These are phyloP conservation scores for Penicillium sp. DNA, from an alignment of 2,329 filamentous ascomycete species.

Conservation along the genomic window DNA sequence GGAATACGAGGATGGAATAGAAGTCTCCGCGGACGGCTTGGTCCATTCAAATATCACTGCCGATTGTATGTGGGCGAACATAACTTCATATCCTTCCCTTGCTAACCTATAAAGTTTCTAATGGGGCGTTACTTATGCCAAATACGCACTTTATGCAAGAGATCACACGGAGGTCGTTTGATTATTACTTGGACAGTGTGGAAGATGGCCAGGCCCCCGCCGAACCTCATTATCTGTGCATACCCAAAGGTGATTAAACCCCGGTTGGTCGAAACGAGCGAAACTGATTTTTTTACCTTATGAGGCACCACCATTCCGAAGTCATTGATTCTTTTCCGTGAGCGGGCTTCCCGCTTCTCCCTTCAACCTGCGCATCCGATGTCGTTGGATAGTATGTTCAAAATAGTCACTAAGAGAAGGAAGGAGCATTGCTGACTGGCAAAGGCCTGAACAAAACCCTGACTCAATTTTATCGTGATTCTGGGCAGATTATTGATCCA, in stretches of 20 bases:
- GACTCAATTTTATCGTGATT: conserved; percentile 14
- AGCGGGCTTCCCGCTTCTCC: conserved; percentile 14
- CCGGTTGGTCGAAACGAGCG: not conserved
- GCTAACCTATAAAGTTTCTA: conserved; percentile 3
- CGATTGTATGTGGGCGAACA: conserved; percentile 2
- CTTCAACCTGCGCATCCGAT: conserved; percentile 19
- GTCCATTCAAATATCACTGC: conserved; percentile 5
- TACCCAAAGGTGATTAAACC: conserved; percentile 11
- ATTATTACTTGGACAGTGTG: conserved; percentile 12
- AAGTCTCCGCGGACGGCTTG: conserved; percentile 8
- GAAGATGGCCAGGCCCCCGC: conserved; percentile 8
- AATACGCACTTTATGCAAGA: conserved; percentile 20
- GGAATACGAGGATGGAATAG: conserved; percentile 7
- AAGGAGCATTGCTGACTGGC: conserved; percentile 1
- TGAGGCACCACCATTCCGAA: conserved; percentile 13
- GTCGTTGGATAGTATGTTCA: conserved; percentile 14
- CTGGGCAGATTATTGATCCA: conserved; percentile 7
- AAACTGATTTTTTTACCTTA: conserved; percentile 2
- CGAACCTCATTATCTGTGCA: conserved; percentile 16
- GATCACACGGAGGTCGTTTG: conserved; percentile 12
- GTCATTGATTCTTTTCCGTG: conserved; percentile 11
- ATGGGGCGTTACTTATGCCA: conserved; percentile 17
- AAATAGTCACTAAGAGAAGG: conserved; percentile 1
- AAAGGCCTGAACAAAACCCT: conserved; percentile 13
- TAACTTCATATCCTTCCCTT: conserved; percentile 1